A percentile compares a stretch with the other conserved stretches of the same genome.
phyloP scores from a whole-genome alignment of 176 grass and related monocot species.

The maize (Zea mays) region DNA sequence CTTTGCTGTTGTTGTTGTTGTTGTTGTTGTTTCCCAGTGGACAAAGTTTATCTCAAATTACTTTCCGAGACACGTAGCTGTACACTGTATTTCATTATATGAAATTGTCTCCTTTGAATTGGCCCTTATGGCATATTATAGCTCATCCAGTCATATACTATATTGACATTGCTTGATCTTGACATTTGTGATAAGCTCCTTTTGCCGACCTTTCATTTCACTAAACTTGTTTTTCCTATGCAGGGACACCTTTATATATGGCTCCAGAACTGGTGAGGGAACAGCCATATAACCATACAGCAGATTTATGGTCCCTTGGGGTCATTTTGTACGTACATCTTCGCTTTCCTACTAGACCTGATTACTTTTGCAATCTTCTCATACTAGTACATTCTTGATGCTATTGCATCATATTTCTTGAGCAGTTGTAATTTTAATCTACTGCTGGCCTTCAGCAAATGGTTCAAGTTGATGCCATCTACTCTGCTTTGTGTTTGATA shows the following conservation, averaged over 20 bases:
- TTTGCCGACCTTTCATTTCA: conserved; percentile 25
- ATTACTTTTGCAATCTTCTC: conserved; percentile 14
- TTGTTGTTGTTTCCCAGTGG: neutral
- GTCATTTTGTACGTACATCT: conserved; percentile 81
- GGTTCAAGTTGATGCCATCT: neutral
- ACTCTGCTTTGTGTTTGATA: conserved; percentile 30
- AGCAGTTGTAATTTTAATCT: neutral
- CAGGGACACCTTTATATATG: conserved; percentile 98
- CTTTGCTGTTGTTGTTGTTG: neutral
- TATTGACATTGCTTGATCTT: neutral
- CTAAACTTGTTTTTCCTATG: conserved; percentile 29
- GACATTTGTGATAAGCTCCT: neutral
- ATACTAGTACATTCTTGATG: conserved; percentile 7
- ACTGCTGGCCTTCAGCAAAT: neutral
- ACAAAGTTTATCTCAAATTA: conserved; percentile 4
- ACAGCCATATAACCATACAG: conserved; percentile 94
- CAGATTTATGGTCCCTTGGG: conserved; percentile 96
- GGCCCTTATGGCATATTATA: neutral
- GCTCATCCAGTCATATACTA: conserved; percentile 14
- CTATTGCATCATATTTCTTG: neutral
- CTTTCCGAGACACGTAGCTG: neutral
- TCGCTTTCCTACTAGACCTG: conserved; percentile 11
- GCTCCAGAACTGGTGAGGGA: conserved; percentile 97
- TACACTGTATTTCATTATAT: neutral
- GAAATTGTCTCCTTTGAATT: conserved; percentile 16